phyloP scores from a whole-genome alignment of 345 rosid genomes.

The Iberis pinnata region DNA sequence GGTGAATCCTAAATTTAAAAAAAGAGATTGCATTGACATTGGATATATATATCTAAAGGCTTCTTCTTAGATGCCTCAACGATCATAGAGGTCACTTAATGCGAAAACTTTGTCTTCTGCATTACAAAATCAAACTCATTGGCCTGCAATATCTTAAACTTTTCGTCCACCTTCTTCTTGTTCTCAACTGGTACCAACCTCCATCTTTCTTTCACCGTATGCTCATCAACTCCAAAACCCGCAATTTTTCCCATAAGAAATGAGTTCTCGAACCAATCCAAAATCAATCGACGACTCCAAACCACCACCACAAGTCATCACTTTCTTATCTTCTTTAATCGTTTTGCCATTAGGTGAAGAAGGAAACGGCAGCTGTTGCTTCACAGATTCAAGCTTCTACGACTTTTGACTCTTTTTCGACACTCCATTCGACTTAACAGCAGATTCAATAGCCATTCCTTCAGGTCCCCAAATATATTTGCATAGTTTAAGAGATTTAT shows the following conservation, averaged over 20 bases:
- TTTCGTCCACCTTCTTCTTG: conserved; percentile 21
- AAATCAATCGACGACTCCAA: not conserved
- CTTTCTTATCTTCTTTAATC: conserved; percentile 2
- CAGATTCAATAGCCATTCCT: conserved; percentile 22
- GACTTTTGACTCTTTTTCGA: conserved; percentile 15
- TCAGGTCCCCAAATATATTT: conserved; percentile 39
- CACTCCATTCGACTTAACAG: conserved; percentile 17
- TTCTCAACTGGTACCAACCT: not conserved
- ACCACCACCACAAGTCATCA: not conserved
- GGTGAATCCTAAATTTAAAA: not conserved
- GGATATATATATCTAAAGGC: not conserved
- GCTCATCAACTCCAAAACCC: conserved; percentile 18
- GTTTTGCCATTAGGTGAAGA: conserved; percentile 17
- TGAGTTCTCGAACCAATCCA: conserved; percentile 21
- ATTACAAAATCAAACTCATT: conserved; percentile 17
- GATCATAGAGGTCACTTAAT: conserved; percentile 12
- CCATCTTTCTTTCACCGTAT: conserved; percentile 12
- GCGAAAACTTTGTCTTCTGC: conserved; percentile 15
- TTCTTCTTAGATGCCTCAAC: conserved; percentile 13
- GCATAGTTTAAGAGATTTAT: conserved; percentile 24
- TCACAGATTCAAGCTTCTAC: conserved; percentile 22
- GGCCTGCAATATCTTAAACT: conserved; percentile 8
- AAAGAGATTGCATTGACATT: not conserved
- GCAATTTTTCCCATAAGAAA: conserved; percentile 2
- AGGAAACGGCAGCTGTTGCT: conserved; percentile 17